These are phyloP conservation scores for Epichloe elymi DNA, from an alignment of 2,329 filamentous ascomycete genomes.

Conservation along the genomic window DNA sequence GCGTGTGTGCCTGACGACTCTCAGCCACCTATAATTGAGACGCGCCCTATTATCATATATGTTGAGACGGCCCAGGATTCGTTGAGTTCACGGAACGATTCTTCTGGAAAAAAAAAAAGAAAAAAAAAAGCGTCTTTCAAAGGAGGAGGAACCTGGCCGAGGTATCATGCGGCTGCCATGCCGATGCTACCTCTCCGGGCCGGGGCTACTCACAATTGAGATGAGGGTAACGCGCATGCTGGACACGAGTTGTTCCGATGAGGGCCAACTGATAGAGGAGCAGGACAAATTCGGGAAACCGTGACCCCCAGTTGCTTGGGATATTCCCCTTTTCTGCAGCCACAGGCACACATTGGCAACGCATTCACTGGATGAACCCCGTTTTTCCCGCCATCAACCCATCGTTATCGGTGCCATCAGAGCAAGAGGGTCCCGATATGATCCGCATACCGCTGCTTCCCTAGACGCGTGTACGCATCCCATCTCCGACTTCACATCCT, in stretches of 20 bases:
- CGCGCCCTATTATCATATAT: background rate
- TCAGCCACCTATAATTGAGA: constrained; percentile 3
- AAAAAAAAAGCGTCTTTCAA: background rate
- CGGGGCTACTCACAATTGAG: background rate
- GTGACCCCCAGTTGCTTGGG: background rate
- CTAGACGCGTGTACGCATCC: background rate
- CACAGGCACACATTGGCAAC: background rate
- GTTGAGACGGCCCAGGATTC: background rate
- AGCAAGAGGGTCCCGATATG: too few species aligned
- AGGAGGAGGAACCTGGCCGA: background rate
- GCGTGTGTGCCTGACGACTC: background rate
- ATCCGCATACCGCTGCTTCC: background rate
- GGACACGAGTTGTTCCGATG: too few species aligned
- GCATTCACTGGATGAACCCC: background rate
- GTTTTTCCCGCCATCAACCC: background rate
- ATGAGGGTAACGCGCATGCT: too few species aligned
- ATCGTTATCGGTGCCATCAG: background rate
- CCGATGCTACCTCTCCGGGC: background rate
- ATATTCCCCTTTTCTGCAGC: too few species aligned
- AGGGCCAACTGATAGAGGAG: too few species aligned
- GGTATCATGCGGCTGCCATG: background rate
- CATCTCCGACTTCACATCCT: background rate
- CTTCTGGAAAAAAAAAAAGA: background rate
- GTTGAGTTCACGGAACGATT: background rate
- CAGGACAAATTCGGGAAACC: background rate